Evolutionary conservation across 176 grass and related monocot genomes (phyloP).

Genomic region (Oryza punctata): DNA sequence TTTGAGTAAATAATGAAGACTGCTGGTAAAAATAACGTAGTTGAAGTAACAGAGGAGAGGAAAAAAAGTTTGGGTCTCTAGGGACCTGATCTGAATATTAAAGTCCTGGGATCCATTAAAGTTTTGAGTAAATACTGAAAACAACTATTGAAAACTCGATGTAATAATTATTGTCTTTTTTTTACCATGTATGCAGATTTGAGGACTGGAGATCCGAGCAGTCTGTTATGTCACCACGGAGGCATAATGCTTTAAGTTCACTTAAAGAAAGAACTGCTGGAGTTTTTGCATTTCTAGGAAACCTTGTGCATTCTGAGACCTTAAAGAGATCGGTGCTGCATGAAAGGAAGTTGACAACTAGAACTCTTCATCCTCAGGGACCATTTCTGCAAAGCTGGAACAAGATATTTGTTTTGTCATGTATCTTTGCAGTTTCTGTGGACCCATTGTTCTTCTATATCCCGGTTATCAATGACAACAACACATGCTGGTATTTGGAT

Average conservation of each 20-base stretch:
- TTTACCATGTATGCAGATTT: slow-evolving; percentile 62
- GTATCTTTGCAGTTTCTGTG: slow-evolving; percentile 82
- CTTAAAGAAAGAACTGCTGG: slow-evolving; percentile 44
- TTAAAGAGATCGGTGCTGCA: slow-evolving; percentile 46
- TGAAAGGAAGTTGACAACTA: slow-evolving; percentile 41
- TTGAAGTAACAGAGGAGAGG: neutral
- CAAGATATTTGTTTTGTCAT: slow-evolving; percentile 92
- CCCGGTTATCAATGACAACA: slow-evolving; percentile 55
- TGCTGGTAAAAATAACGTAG: neutral
- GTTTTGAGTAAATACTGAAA: slow-evolving; percentile 18
- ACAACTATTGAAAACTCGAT: neutral
- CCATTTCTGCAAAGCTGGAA: slow-evolving; percentile 96
- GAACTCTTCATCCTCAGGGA: slow-evolving; percentile 79
- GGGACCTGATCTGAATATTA: neutral
- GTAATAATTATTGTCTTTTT: slow-evolving; percentile 29
- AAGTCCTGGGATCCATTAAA: neutral
- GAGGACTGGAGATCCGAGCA: slow-evolving; percentile 72
- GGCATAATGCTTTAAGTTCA: slow-evolving; percentile 47
- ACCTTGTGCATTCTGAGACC: slow-evolving; percentile 39
- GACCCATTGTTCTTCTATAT: slow-evolving; percentile 94
- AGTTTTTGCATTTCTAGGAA: slow-evolving; percentile 59
- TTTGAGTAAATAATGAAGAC: neutral
- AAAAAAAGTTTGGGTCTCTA: neutral
- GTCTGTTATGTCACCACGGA: slow-evolving; percentile 55
- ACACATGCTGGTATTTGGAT: slow-evolving; percentile 75